Base-by-base conservation (phyloP, 202 grass and related monocot genomes). In the Sporobolus alterniflorus region DNA sequence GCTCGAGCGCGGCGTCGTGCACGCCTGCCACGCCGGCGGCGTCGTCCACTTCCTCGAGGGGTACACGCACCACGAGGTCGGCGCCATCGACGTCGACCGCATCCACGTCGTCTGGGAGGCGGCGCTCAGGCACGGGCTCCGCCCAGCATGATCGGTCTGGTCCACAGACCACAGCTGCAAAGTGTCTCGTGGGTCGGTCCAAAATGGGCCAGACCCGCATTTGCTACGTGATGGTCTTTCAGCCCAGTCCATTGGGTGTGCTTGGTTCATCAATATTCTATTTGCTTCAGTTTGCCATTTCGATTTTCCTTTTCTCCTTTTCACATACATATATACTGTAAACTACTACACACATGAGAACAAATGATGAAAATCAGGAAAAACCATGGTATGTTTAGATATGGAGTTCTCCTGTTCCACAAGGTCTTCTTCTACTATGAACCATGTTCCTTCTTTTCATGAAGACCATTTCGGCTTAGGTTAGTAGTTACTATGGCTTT, bases 21-120 rank as follows among this genome's bases (percentile, higher is more conserved):
- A 95, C 81, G 92, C 92, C 0, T 98, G 95, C 78, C 95, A 94
- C 79, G 88, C 92, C 3, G 95, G 95, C 0, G 95, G 95, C 0
- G 84, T 88, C 31, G 90, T 98, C 30, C 95, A 98, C 76, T 86
- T 88, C 50, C 67, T 95, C 20, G 95, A 95, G 33, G 95, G 90
- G 1, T 98, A 90, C 76, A 55, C 40, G 47, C 88, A 98, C 74
- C 90, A 95, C 72, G 92, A 98, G 70, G 95, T 98, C 0, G 90
- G 95, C 21, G 86, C 95, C 56, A 88, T 98, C 41, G 86, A 98
- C 51, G 92, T 98, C 13, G 84, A 93, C 83, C 86, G 90, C 34
- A 98, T 98, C 20, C 88, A 93, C 40, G 29, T 88, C 20, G 92
- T 98, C 11, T 98, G 92, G 95, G 22, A 84, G 57, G 92, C 92